Evolutionary conservation across 768 basidiomycete species (phyloP).

Genomic region (Boletus vermiculosoides): DNA sequence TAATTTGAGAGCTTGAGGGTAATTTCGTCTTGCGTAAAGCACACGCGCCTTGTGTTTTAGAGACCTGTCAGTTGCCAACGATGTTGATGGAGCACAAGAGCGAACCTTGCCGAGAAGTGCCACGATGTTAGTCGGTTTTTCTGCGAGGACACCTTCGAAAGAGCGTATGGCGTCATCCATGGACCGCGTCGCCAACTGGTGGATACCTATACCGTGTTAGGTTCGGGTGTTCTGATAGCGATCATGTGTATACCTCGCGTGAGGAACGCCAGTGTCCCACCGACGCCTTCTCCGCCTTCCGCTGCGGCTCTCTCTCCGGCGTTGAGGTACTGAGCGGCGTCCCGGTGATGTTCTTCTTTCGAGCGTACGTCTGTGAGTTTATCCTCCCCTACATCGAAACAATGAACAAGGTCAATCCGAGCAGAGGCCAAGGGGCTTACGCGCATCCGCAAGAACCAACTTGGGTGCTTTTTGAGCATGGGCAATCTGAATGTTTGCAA

Average conservation of each 20-base stretch:
- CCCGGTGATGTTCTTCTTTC: constrained; percentile 67
- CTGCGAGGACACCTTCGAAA: constrained; percentile 75
- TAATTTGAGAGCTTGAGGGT: constrained; percentile 72
- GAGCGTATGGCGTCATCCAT: constrained; percentile 80
- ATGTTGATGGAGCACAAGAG: background rate
- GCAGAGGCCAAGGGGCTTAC: constrained; percentile 42
- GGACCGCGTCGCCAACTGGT: constrained; percentile 74
- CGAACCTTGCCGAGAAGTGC: constrained; percentile 83
- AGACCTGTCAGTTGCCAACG: constrained; percentile 1
- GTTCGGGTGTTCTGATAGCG: background rate
- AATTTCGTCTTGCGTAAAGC: constrained; percentile 74
- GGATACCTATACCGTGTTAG: constrained; percentile 54
- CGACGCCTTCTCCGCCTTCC: constrained; percentile 59
- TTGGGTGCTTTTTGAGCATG: constrained; percentile 85
- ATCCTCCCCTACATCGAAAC: constrained; percentile 54
- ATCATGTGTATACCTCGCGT: constrained; percentile 56
- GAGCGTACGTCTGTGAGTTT: constrained; percentile 54
- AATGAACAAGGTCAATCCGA: background rate
- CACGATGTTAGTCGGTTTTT: constrained; percentile 83
- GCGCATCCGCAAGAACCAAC: constrained; percentile 64
- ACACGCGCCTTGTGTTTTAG: constrained; percentile 66
- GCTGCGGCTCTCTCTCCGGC: constrained; percentile 50
- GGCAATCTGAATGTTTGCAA: constrained; percentile 83
- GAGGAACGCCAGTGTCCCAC: constrained; percentile 57
- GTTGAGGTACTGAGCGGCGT: constrained; percentile 70